Evolutionary conservation across 1,284 basidiomycete genomes (phyloP).

Genomic region (Boletellus deceptivus): DNA sequence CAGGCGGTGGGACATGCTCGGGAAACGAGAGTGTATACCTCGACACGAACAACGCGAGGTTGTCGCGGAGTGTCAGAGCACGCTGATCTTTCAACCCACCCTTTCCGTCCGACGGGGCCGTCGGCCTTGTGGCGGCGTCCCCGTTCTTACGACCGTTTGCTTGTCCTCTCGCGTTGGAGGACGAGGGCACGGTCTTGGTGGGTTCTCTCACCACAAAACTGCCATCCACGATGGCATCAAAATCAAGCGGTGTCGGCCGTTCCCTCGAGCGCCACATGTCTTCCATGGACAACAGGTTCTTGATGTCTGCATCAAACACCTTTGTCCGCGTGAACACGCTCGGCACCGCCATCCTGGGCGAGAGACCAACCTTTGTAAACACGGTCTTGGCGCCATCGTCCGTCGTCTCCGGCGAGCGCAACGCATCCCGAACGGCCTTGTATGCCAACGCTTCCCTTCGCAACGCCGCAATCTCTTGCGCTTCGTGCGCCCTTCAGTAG

Average conservation of each 20-base stretch:
- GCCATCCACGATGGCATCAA: conserved; percentile 64
- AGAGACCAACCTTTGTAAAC: conserved; percentile 77
- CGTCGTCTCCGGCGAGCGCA: conserved; percentile 46
- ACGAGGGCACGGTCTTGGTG: conserved; percentile 1
- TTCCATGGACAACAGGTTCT: conserved; percentile 88
- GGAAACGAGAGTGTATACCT: conserved; percentile 49
- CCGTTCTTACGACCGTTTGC: conserved; percentile 30
- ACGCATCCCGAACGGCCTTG: conserved; percentile 67
- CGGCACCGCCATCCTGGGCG: neutral
- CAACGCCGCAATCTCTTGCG: conserved; percentile 86
- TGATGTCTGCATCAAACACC: conserved; percentile 89
- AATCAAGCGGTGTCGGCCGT: conserved; percentile 83
- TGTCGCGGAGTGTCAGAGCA: conserved; percentile 73
- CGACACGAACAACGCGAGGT: conserved; percentile 76
- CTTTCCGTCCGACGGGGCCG: conserved; percentile 18
- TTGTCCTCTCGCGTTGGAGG: conserved; percentile 14
- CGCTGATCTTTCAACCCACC: conserved; percentile 77
- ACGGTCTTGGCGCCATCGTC: conserved; percentile 66
- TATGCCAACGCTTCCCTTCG: conserved; percentile 90
- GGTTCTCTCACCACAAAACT: conserved; percentile 46
- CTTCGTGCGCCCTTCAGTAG: conserved; percentile 39
- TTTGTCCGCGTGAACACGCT: conserved; percentile 30
- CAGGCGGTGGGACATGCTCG: neutral
- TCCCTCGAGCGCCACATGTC: conserved; percentile 96
- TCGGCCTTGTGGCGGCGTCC: neutral